A percentile compares a stretch with the other conserved stretches of the same genome.
These are phyloP conservation scores for Eutrema heterophyllum DNA, from an alignment of 345 rosid genomes.

Conservation along the genomic window DNA sequence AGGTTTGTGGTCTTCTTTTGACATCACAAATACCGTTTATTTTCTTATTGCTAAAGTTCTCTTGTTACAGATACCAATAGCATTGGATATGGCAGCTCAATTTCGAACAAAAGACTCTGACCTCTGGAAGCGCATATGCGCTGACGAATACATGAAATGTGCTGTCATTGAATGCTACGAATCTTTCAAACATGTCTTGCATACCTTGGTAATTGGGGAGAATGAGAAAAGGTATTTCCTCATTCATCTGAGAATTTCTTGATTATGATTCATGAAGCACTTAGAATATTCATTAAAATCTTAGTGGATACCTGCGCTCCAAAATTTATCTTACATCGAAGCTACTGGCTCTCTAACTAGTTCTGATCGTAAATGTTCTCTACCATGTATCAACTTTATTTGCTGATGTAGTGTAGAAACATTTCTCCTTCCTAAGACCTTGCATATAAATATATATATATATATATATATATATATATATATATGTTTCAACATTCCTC, in stretches of 20 bases:
- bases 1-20: slow-evolving; percentile 48
- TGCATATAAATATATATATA: no score
- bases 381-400: not conserved
- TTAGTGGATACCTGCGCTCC: not conserved
- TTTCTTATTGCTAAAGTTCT: slow-evolving; percentile 6
- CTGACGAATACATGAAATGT: slow-evolving; percentile 97
- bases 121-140: slow-evolving; percentile 95
- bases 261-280: not conserved
- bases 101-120: slow-evolving; percentile 73
- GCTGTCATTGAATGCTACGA: slow-evolving; percentile 97
- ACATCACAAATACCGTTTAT: not conserved
- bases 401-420: not conserved
- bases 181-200: slow-evolving; percentile 77
- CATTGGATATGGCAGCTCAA: slow-evolving; percentile 93
- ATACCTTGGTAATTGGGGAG: slow-evolving; percentile 80
- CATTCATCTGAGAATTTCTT: not conserved
- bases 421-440: not conserved
- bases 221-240: slow-evolving; percentile 78
- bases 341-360: not conserved
- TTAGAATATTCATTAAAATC: not conserved
- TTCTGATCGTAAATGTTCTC: slow-evolving; percentile 2
- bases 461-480: not conserved
- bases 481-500: not conserved
- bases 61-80: slow-evolving; percentile 75
- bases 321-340: not conserved